These are phyloP conservation scores for Lodderomyces jiufengensis DNA, from an alignment of 1,139 yeast genomes.

Conservation along the genomic window DNA sequence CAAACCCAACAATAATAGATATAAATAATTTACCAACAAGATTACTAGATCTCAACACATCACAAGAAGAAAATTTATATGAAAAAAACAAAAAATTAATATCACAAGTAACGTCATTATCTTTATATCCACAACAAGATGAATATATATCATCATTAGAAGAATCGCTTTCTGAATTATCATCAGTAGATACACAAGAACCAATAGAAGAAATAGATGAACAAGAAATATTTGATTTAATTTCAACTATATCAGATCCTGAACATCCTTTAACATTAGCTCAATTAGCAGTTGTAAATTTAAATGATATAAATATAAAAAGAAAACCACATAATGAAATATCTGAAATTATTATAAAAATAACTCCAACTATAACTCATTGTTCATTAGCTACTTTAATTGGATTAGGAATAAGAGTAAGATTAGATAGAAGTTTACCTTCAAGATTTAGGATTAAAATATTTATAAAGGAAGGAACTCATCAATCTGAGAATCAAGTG, in stretches of 20 bases:
- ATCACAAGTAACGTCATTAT: slow-evolving; percentile 10
- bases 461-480: slow-evolving; percentile 84
- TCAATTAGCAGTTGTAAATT: slow-evolving; percentile 88
- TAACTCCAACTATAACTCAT: slow-evolving; percentile 97
- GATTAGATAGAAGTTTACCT: slow-evolving; percentile 86
- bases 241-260: slow-evolving; percentile 90
- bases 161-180: slow-evolving; percentile 3
- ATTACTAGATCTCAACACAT: slow-evolving; percentile 14
- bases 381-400: slow-evolving; percentile 94
- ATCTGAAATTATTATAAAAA: slow-evolving; percentile 74
- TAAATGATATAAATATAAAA: slow-evolving; percentile 69
- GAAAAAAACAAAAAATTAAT: slow-evolving; percentile 7
- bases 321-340: slow-evolving; percentile 34
- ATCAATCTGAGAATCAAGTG: slow-evolving; percentile 93
- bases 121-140: slow-evolving; percentile 7
- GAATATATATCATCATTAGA: slow-evolving; percentile 5
- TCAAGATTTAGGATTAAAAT: slow-evolving; percentile 79
- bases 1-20: slow-evolving; percentile 85
- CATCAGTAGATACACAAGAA: slow-evolving; percentile 44
- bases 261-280: slow-evolving; percentile 96
- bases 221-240: slow-evolving; percentile 56
- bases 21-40: slow-evolving; percentile 75
- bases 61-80: neutral
- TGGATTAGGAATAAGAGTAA: slow-evolving; percentile 90
- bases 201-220: slow-evolving; percentile 57